Evolutionary conservation across 768 basidiomycete genomes (phyloP).

Genomic region (Psilocybe azurescens): DNA sequence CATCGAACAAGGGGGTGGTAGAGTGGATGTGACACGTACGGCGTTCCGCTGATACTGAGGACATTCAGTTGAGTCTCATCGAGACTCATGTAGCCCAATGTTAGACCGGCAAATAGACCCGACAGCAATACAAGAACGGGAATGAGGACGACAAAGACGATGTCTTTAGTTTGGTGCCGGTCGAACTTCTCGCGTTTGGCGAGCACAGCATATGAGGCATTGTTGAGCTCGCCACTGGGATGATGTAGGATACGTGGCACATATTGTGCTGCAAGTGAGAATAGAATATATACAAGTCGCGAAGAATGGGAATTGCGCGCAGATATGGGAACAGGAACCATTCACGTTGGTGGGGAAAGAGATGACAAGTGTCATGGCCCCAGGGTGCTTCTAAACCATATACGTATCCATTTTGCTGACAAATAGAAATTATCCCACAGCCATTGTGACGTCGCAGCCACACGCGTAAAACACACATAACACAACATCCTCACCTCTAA

Average conservation of each 20-base stretch:
- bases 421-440: slow-evolving; percentile 5
- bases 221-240: slow-evolving; percentile 13
- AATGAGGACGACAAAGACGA: slow-evolving; percentile 63
- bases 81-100: slow-evolving; percentile 91
- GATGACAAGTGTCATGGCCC: not conserved
- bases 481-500: not conserved
- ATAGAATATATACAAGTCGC: slow-evolving; percentile 48
- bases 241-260: slow-evolving; percentile 43
- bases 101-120: slow-evolving; percentile 90
- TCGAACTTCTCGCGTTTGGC: slow-evolving; percentile 36
- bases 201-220: slow-evolving; percentile 15
- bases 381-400: not conserved
- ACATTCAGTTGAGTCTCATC: slow-evolving; percentile 94
- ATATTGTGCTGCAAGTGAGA: slow-evolving; percentile 51
- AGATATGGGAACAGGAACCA: slow-evolving; percentile 47
- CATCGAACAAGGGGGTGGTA: not conserved
- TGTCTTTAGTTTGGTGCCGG: slow-evolving; percentile 34
- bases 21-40: slow-evolving; percentile 49
- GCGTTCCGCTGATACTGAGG: slow-evolving; percentile 81
- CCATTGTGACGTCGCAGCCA: not conserved
- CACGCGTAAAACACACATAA: not conserved
- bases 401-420: slow-evolving; percentile 15
- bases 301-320: slow-evolving; percentile 42
- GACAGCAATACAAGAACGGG: slow-evolving; percentile 84
- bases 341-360: slow-evolving; percentile 34